phyloP scores from a whole-genome alignment of 2,329 filamentous ascomycete species.

The Xylaria sp. region DNA sequence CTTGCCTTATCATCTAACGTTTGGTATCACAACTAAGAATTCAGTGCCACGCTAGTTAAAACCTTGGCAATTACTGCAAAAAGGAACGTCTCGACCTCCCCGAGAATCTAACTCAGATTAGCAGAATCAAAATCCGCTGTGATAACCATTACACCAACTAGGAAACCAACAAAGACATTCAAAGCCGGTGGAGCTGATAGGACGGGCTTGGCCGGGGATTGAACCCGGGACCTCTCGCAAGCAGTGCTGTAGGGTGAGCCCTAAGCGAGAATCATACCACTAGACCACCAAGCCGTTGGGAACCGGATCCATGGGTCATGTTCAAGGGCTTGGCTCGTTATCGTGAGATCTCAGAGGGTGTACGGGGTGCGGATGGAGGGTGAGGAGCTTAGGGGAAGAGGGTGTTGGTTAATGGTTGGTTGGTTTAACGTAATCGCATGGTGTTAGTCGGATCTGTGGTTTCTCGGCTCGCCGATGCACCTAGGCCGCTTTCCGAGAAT shows the following conservation, averaged over 20 bases:
- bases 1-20: neutral
- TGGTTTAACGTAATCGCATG: conserved; percentile 4
- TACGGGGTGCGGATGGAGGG: neutral
- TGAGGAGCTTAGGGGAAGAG: conserved; percentile 1
- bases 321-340: neutral
- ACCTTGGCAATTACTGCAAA: neutral
- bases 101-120: conserved; percentile 32
- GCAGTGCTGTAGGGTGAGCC: conserved; percentile 51
- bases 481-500: neutral
- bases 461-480: neutral
- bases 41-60: neutral
- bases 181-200: neutral
- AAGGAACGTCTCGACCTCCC: conserved; percentile 7
- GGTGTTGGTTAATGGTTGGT: neutral
- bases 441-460: neutral
- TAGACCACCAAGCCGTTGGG: conserved; percentile 62
- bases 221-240: conserved; percentile 57
- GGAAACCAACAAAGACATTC: conserved; percentile 2
- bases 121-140: conserved; percentile 32
- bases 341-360: conserved; percentile 14
- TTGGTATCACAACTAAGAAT: neutral
- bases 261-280: conserved; percentile 79
- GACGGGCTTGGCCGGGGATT: conserved; percentile 51
- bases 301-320: neutral
- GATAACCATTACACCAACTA: conserved; percentile 30